Evolutionary conservation across 2,329 filamentous ascomycete genomes (phyloP), one percentile per base, ranked within the genome.

Genomic region (Colletotrichum sp.): DNA sequence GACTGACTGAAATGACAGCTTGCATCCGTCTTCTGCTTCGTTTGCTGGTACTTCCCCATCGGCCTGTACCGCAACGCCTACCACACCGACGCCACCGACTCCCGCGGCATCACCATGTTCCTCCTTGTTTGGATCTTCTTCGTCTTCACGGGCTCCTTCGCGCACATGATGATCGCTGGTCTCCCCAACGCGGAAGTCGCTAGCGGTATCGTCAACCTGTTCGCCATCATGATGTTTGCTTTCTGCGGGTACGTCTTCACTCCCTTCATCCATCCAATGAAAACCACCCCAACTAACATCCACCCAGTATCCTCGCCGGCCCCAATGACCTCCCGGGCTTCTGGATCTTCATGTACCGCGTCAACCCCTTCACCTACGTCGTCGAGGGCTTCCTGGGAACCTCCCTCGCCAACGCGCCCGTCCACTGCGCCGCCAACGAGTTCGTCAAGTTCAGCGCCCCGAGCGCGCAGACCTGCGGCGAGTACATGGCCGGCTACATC

Each of bases 1-100:
- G 15, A 9, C n/a, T 30, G 10, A 65, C 12, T 16, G 16, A 63
- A 32, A 5, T 7, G 24, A 5, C 24, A 76, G 73, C 30, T 68
- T 10, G 55, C 57, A 2, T 39, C 89, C n/a, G 85, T 93, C 21
- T 83, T 95, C 67, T 89, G 92, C 77, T 95, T 89, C 84, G 85
- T 92, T 76, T 90, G 88, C 80, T 94, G 92, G 88, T 95, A 94
- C 84, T 95, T 93, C 81, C 92, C 93, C 2, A 90, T 94, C 72
- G 92, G 92, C 1, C 85, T 93, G 30, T 91, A 93, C 82, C 85
- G 85, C 60, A 93, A 93, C 75, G 91, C 91, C 0, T 83, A 88
- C 26, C 85, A 86, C 7, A 90, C 89, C 4, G 85, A 89, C 73
- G 85, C 91, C 26, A 78, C 80, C 6, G 52, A 81, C 10, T 80